Conservation (phyloP, 352 stramenopile genomes). For the Peronospora belbahrii region DNA sequence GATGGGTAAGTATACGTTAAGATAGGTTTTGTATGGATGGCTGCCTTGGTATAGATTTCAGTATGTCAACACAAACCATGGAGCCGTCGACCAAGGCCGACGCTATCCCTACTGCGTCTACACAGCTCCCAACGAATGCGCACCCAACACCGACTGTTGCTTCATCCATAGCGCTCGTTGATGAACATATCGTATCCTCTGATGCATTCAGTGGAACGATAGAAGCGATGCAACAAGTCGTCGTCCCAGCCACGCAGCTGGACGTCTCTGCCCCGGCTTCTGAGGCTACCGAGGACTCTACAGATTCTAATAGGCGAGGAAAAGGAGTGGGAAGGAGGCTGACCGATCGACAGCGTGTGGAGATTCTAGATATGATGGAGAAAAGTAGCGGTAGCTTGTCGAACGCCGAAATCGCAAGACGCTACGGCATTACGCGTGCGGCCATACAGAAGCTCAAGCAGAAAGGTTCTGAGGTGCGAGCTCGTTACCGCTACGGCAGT, state of each 20-base stretch:
- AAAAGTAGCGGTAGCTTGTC: slow-evolving; percentile 26
- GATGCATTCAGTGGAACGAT: neutral
- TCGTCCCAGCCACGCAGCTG: slow-evolving; percentile 1
- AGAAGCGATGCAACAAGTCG: slow-evolving; percentile 5
- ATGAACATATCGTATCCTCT: slow-evolving; percentile 1
- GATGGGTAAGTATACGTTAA: slow-evolving; percentile 14
- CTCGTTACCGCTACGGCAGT: slow-evolving; percentile 37
- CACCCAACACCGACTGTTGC: neutral
- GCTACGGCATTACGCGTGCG: slow-evolving; percentile 38
- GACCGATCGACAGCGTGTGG: slow-evolving; percentile 40
- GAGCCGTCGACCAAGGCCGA: neutral
- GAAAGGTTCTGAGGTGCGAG: slow-evolving; percentile 30
- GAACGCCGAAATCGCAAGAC: slow-evolving; percentile 36
- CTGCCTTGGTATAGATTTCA: slow-evolving; percentile 1
- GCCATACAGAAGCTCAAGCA: slow-evolving; percentile 42
- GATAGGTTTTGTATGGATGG: slow-evolving; percentile 10
- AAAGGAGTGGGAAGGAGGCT: slow-evolving; percentile 34
- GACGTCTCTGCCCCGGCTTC: neutral
- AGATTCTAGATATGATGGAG: slow-evolving; percentile 42
- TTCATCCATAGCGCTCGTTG: neutral
- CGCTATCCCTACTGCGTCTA: neutral
- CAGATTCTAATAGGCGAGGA: slow-evolving; percentile 14
- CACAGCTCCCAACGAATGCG: neutral
- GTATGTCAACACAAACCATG: slow-evolving; percentile 11
- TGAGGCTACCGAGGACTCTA: neutral